Base-by-base conservation (phyloP, 129 eudicot genomes). In the Pseudognaphalium luteoalbum region DNA sequence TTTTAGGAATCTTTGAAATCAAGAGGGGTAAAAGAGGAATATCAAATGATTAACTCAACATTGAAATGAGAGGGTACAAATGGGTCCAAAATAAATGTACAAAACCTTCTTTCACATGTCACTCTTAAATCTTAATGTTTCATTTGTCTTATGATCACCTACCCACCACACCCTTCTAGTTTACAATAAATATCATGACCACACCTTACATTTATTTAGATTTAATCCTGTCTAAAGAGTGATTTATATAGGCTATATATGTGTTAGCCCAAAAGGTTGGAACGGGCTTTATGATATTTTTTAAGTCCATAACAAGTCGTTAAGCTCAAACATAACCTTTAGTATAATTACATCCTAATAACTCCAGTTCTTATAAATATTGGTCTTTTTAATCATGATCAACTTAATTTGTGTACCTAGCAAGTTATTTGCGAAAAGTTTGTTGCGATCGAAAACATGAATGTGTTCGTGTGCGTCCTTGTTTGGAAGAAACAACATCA, bases 31-130 rank as follows among this genome's bases (percentile, higher is more conserved):
- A 72, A 60, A 70, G 2, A 32, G 73, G 67, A 34, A 76, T 44
- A 30, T 9, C 0, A 25, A 42, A 42, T 25, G 2, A 39, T 59
- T n/a, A 52, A 51, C 12, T 39, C 70, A 51, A 79, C 72, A 62
- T 62, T 78, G 66, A 61, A 70, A 59, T 34, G 33, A 71, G 54
- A 51, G 63, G 73, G 34, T 78, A 51, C 67, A 79, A 64, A 73
- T 5, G 74, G 83, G 74, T 66, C 79, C 74, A 67, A 25, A 79
- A 80, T 80, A 80, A 80, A 80, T 72, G 78, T 73, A 7, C 39
- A 73, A 25, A 66, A 30, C 60, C 44, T 71, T 79, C 77, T 78
- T 58, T 79, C 82, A 72, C 83, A 79, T 79, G 83, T 19, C 57
- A 72, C 68, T 64, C 25, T 80, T 72, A 79, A 72, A 60, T 64